Evolutionary conservation across 305 asterid species (phyloP).

Genomic region (Petunia hybrid): DNA sequence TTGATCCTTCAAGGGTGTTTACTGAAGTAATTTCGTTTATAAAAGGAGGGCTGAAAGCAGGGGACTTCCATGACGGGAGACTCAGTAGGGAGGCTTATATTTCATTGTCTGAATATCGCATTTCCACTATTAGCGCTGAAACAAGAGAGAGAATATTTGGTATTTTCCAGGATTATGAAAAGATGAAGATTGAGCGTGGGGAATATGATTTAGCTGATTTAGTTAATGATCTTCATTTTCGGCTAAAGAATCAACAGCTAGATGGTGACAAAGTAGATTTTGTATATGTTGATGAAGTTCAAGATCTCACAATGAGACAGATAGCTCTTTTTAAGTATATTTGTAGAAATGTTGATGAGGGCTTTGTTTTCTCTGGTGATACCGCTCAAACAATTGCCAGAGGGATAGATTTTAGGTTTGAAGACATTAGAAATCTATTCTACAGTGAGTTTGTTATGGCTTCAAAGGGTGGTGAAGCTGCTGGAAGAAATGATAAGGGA

Average conservation of each 20-base stretch:
- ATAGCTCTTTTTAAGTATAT: slow-evolving; percentile 63
- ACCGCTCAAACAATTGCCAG: slow-evolving; percentile 83
- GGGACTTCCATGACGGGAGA: slow-evolving; percentile 45
- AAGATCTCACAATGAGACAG: slow-evolving; percentile 78
- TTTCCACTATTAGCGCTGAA: slow-evolving; percentile 52
- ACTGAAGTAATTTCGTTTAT: slow-evolving; percentile 77
- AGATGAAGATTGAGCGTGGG: slow-evolving; percentile 54
- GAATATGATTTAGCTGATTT: slow-evolving; percentile 80
- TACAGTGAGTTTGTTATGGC: slow-evolving; percentile 61
- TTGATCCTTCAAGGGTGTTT: slow-evolving; percentile 66
- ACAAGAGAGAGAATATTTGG: slow-evolving; percentile 54
- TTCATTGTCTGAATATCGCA: slow-evolving; percentile 52
- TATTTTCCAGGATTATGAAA: slow-evolving; percentile 70
- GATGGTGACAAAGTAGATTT: slow-evolving; percentile 73
- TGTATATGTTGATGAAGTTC: slow-evolving; percentile 84
- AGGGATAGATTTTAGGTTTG: slow-evolving; percentile 74
- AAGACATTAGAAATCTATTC: slow-evolving; percentile 70
- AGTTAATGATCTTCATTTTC: slow-evolving; percentile 61
- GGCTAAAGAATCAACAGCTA: slow-evolving; percentile 48
- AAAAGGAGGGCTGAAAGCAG: slow-evolving; percentile 63
- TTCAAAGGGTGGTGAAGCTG: slow-evolving; percentile 36
- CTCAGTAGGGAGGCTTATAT: slow-evolving; percentile 52
- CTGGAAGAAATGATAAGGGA: slow-evolving; percentile 53
- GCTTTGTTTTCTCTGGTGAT: slow-evolving; percentile 76
- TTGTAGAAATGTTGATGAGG: slow-evolving; percentile 68